phyloP scores from a whole-genome alignment of 305 asterid genomes.

The Fraxinus platypoda region DNA sequence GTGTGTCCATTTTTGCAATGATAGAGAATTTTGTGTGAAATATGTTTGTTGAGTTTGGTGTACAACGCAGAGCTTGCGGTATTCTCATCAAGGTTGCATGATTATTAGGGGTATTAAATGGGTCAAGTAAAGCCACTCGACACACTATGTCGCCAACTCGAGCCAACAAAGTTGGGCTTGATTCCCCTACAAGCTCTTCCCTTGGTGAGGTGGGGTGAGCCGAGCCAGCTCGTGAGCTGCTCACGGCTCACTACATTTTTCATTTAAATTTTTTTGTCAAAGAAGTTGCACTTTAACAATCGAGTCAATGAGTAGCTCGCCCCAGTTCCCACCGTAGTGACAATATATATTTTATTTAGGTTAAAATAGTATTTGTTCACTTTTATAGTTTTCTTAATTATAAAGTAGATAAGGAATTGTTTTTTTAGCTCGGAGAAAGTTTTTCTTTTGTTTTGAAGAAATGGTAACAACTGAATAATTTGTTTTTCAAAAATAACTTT shows the following conservation, averaged over 20 bases:
- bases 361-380: not conserved
- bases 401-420: not conserved
- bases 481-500: not conserved
- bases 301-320: not conserved
- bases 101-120: not conserved
- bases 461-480: not conserved
- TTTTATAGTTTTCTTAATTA: too few relatives aligned
- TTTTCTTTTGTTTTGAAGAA: not conserved
- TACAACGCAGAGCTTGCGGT: constrained; percentile 32
- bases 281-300: not conserved
- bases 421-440: not conserved
- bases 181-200: not conserved
- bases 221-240: not conserved
- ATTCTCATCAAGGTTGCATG: constrained; percentile 35
- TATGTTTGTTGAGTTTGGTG: constrained; percentile 32
- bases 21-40: not conserved
- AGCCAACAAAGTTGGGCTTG: not conserved
- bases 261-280: not conserved
- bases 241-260: not conserved
- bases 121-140: not conserved
- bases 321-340: not conserved
- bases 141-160: not conserved
- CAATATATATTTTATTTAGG: not conserved
- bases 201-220: not conserved
- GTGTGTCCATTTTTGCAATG: not conserved